Percentiles rank a stretch among this genome's conserved stretches.
These are phyloP conservation scores for Phanerochaete carnosa DNA, from an alignment of 768 basidiomycete genomes.

Conservation along the genomic window DNA sequence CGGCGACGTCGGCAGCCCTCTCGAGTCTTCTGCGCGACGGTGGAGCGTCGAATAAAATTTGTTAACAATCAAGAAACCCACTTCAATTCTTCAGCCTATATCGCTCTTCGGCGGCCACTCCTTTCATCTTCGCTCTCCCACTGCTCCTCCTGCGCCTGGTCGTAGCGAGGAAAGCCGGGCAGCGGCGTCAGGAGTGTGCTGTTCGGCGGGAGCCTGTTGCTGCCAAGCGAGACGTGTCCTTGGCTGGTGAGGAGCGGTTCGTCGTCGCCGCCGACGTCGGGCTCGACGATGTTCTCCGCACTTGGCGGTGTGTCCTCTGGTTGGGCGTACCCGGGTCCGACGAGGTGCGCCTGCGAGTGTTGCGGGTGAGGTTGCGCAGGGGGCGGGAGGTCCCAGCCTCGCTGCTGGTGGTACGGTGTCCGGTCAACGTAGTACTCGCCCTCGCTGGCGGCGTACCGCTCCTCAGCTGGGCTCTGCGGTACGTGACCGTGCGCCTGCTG, in stretches of 20 bases:
- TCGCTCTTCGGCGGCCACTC: background rate
- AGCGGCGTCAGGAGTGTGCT: conserved; percentile 15
- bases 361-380: background rate
- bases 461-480: background rate
- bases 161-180: conserved; percentile 5
- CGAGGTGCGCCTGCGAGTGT: background rate
- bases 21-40: background rate
- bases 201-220: conserved; percentile 13
- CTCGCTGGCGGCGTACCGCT: background rate
- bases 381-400: background rate
- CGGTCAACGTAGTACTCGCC: conserved; percentile 1
- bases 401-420: background rate
- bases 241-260: conserved; percentile 11
- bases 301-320: background rate
- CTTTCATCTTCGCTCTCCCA: background rate
- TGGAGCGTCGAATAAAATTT: background rate
- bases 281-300: background rate
- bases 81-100: background rate
- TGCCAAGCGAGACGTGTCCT: conserved; percentile 10
- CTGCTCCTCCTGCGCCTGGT: background rate
- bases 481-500: background rate
- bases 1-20: background rate
- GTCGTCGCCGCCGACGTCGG: background rate
- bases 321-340: background rate
- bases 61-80: background rate